A percentile compares a stretch with the other conserved stretches of the same genome.
These are phyloP conservation scores for Arthrobotrys musiformis DNA, from an alignment of 2,329 filamentous ascomycete genomes.

Conservation along the genomic window DNA sequence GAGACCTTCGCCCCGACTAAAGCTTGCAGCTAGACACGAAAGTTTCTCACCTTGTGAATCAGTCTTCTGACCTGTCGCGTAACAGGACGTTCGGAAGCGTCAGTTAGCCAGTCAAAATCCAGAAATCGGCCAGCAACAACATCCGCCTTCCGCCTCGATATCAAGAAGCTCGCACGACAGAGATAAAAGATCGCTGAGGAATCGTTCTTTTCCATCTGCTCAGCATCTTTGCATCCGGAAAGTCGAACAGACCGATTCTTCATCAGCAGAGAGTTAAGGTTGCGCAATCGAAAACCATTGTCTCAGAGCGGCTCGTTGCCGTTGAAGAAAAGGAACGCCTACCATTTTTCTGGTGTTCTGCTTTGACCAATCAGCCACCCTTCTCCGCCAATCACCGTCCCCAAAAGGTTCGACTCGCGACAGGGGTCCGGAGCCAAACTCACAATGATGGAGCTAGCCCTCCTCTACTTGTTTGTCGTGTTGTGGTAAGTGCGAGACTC, in stretches of 20 bases:
- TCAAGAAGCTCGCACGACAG: slow-evolving; percentile 4
- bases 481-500: slow-evolving; percentile 48
- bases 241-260: slow-evolving; percentile 11
- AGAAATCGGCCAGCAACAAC: slow-evolving; percentile 1
- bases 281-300: slow-evolving; percentile 37
- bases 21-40: neutral
- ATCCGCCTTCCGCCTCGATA: slow-evolving; percentile 12
- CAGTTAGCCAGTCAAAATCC: slow-evolving; percentile 1
- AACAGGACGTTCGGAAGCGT: slow-evolving; percentile 5
- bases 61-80: slow-evolving; percentile 12
- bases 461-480: slow-evolving; percentile 50
- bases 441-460: slow-evolving; percentile 33
- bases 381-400: slow-evolving; percentile 38
- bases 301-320: slow-evolving; percentile 53
- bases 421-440: slow-evolving; percentile 42
- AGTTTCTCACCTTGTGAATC: neutral
- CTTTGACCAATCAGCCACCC: slow-evolving; percentile 4
- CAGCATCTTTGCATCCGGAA: neutral
- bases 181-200: neutral
- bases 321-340: slow-evolving; percentile 30
- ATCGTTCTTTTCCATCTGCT: slow-evolving; percentile 3
- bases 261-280: slow-evolving; percentile 4
- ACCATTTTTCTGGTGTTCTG: slow-evolving; percentile 8
- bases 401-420: slow-evolving; percentile 26
- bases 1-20: neutral